Evolutionary conservation across 2,329 filamentous ascomycete genomes (phyloP), one percentile per base, ranked within the genome.

Genomic region (Botryotinia globosa): DNA sequence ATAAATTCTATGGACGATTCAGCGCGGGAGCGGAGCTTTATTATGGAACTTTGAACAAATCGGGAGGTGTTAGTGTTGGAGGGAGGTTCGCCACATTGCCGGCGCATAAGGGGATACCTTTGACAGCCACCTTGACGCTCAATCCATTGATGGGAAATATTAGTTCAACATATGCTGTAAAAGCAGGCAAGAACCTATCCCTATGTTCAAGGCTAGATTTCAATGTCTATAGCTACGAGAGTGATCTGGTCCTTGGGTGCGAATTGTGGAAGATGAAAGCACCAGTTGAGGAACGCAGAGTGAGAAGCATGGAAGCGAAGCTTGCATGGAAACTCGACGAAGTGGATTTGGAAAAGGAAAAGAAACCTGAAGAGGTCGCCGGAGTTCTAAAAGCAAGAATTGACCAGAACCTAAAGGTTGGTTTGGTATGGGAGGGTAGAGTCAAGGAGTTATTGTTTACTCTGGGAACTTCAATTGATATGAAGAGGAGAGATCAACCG

Each of bases 141-240:
- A 98, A 97, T 77, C 96, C 96, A 6, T 85, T 99, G 66, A 98
- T 98, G 89, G 96, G 96, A 29, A 97, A 93, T 80, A 87, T 99
- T 74, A 94, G 92, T 73, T 93, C 94, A 51, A 97, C 90, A 25
- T 99, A 99, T 81, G 93, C 96, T 0, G 93, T 98, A 65, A 92
- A 93, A 79, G 95, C 95, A 2, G 94, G 94, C 4, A 88, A 88
- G 48, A 90, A 94, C 78, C 89, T 97, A 77, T 92, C 94, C 18
- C 87, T 99, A 67, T 96, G 94, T 75, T 97, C 94, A 34, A 90
- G 92, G 67, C 95, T 98, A 83, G 94, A 97, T 80, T 99, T 99
- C 83, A 99, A 99, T 79, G 92, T 98, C 67, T 98, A 98, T 83
- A 97, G 94, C 81, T 99, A 98, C 84, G 96, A 99, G 84, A 97